phyloP scores from a whole-genome alignment of 2,329 filamentous ascomycete genomes.

The Nannizziopsis barbatae region DNA sequence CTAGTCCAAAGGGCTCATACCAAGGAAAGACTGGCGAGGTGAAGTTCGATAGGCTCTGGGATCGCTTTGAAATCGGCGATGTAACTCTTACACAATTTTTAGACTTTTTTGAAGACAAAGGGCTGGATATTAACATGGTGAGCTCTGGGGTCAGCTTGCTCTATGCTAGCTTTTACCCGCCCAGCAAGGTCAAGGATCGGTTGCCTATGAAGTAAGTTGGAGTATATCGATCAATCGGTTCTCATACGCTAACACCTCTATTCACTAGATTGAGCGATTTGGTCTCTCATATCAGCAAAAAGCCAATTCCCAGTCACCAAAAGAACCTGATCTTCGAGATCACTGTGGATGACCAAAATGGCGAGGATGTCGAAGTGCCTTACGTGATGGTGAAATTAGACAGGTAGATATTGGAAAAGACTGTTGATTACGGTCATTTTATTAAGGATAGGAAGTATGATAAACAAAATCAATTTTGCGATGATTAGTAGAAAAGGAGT shows the following conservation, averaged over 20 bases:
- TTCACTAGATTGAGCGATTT: constrained; percentile 66
- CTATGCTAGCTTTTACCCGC: constrained; percentile 85
- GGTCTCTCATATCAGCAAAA: constrained; percentile 81
- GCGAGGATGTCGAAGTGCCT: constrained; percentile 92
- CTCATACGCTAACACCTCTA: constrained; percentile 26
- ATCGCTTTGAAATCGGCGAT: constrained; percentile 83
- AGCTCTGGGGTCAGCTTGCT: constrained; percentile 94
- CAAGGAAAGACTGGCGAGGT: constrained; percentile 66
- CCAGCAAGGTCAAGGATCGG: constrained; percentile 72
- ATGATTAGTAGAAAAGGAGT: neutral
- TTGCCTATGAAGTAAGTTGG: constrained; percentile 54
- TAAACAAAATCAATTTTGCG: neutral
- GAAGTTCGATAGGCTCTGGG: constrained; percentile 91
- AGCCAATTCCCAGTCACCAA: constrained; percentile 79
- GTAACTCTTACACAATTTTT: constrained; percentile 77
- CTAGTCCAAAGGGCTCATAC: constrained; percentile 86
- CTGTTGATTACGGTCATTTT: neutral
- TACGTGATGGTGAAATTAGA: constrained; percentile 81
- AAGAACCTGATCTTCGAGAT: constrained; percentile 96
- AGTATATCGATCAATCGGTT: neutral
- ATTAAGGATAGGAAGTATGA: neutral
- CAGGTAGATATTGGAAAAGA: constrained; percentile 8
- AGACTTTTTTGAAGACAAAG: constrained; percentile 67
- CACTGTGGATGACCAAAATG: constrained; percentile 75
- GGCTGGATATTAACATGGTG: constrained; percentile 78